phyloP scores from a whole-genome alignment of 768 basidiomycete genomes.

The Pholiota molesta region DNA sequence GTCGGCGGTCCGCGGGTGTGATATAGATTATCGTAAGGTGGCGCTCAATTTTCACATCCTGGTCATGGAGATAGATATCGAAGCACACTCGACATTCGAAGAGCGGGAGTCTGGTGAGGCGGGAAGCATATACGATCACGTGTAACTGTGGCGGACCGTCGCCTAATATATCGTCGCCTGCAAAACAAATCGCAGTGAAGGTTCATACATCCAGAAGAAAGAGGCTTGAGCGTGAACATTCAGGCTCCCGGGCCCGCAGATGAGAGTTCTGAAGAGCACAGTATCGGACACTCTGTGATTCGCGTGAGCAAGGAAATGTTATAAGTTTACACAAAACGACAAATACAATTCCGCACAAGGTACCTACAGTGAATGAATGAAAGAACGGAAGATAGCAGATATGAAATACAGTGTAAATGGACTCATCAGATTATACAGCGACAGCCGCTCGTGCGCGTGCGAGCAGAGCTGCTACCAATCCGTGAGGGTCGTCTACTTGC shows the following conservation, averaged over 20 bases:
- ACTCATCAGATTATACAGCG: constrained; percentile 8
- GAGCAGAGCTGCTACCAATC: constrained; percentile 63
- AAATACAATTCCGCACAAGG: not conserved
- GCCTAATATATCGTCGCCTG: no score
- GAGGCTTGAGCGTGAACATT: not conserved
- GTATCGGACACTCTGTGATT: no score
- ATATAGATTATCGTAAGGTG: no score
- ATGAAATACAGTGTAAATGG: constrained; percentile 1
- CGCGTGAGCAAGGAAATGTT: no score
- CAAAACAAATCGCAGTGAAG: no score
- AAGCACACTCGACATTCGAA: not conserved
- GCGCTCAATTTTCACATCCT: no score
- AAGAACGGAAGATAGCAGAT: not conserved
- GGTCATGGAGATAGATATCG: not conserved
- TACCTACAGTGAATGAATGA: not conserved
- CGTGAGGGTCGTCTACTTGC: constrained; percentile 65
- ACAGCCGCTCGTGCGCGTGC: constrained; percentile 40
- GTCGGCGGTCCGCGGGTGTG: not conserved
- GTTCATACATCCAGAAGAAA: no score
- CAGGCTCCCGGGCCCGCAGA: not conserved
- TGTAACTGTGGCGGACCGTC: not conserved
- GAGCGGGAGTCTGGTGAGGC: not conserved
- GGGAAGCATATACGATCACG: not conserved
- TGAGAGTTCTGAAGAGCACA: no score
- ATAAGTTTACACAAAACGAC: not conserved